A percentile compares a stretch with the other conserved stretches of the same genome.
phyloP scores from a whole-genome alignment of 2,329 filamentous ascomycete genomes.

The Lizonia empirigonia region DNA sequence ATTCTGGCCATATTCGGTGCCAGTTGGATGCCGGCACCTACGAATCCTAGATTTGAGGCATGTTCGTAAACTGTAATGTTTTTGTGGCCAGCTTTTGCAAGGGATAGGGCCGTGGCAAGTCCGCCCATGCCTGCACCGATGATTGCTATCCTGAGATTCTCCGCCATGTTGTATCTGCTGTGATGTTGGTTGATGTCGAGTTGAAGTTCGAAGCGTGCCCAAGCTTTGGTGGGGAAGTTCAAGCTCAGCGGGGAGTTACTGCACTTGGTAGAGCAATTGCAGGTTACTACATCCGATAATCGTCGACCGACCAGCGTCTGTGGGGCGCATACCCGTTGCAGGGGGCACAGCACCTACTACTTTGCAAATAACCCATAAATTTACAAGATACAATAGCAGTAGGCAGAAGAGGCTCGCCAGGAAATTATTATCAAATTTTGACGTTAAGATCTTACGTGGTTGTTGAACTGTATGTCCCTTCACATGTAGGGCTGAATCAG shows the following conservation, averaged over 20 bases:
- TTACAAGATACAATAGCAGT: too few relatives aligned
- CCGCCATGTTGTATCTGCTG: slow-evolving; percentile 30
- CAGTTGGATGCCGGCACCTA: slow-evolving; percentile 83
- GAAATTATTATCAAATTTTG: too few relatives aligned
- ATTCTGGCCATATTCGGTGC: slow-evolving; percentile 83
- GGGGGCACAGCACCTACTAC: too few relatives aligned
- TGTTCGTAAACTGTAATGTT: slow-evolving; percentile 76
- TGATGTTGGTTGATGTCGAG: not conserved
- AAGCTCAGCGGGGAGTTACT: not conserved
- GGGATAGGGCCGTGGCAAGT: slow-evolving; percentile 70
- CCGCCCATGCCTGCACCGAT: slow-evolving; percentile 74
- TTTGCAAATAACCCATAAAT: too few relatives aligned
- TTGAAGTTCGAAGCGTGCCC: not conserved
- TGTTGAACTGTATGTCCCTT: too few relatives aligned
- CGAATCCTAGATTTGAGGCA: slow-evolving; percentile 75
- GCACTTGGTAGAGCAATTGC: not conserved
- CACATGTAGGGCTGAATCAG: too few relatives aligned
- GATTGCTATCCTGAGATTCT: slow-evolving; percentile 40
- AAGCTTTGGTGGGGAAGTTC: not conserved
- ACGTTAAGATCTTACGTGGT: too few relatives aligned
- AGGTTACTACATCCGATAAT: too few relatives aligned
- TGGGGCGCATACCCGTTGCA: too few relatives aligned
- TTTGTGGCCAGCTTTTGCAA: slow-evolving; percentile 77
- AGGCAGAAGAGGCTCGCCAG: too few relatives aligned
- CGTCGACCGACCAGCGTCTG: too few relatives aligned